These are phyloP conservation scores for Pezicula rhizophila DNA, from an alignment of 2,329 filamentous ascomycete species.

Conservation along the genomic window DNA sequence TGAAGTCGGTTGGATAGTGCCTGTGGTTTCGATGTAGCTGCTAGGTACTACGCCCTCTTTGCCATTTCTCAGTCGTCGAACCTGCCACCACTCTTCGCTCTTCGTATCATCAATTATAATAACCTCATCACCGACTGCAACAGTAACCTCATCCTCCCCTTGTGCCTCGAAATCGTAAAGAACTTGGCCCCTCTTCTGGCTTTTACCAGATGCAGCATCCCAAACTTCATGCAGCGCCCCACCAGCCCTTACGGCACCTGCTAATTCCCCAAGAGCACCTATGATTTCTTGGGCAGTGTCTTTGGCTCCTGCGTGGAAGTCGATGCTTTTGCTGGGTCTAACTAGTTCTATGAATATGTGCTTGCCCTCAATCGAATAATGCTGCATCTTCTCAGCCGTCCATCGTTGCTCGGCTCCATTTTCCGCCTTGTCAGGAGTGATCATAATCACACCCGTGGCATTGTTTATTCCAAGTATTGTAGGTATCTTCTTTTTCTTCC, in stretches of 20 bases:
- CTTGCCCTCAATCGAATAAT: constrained; percentile 96
- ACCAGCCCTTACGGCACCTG: constrained; percentile 71
- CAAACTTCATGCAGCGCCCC: constrained; percentile 81
- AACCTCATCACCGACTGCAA: constrained; percentile 84
- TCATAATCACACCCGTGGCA: constrained; percentile 79
- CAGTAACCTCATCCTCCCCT: constrained; percentile 92
- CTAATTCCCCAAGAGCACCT: constrained; percentile 77
- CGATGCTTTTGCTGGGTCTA: constrained; percentile 85
- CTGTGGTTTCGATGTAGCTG: constrained; percentile 89
- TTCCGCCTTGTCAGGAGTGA: constrained; percentile 76
- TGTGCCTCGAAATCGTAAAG: constrained; percentile 96
- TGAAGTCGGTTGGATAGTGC: constrained; percentile 46
- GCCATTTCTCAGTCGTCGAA: constrained; percentile 81
- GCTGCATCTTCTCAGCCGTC: constrained; percentile 91
- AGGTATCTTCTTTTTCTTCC: constrained; percentile 96
- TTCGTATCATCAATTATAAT: constrained; percentile 82
- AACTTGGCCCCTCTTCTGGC: constrained; percentile 77
- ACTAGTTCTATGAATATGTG: constrained; percentile 95
- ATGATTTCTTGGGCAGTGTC: constrained; percentile 96
- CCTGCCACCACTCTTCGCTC: constrained; percentile 98
- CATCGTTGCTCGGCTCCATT: constrained; percentile 88
- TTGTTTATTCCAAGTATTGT: constrained; percentile 94
- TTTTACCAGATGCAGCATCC: constrained; percentile 63
- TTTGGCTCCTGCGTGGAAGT: constrained; percentile 95
- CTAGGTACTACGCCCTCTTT: constrained; percentile 95